Conservation (phyloP, 495 filamentous ascomycete species). For the Trichoderma parareesei region DNA sequence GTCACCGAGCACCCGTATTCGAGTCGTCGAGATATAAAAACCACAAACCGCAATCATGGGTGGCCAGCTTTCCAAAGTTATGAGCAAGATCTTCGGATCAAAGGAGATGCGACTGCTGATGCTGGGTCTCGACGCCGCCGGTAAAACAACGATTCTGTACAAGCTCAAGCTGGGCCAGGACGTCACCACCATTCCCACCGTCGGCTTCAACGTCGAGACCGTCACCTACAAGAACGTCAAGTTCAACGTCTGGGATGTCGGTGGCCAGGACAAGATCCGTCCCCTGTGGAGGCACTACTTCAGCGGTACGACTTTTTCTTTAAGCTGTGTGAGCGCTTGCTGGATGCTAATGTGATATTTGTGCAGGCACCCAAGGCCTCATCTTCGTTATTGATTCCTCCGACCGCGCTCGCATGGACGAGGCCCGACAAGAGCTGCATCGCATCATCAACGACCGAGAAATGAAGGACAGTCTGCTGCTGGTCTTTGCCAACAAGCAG, state of each 20-base stretch:
- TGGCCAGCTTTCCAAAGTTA: constrained; percentile 74
- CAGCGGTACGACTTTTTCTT: constrained; percentile 54
- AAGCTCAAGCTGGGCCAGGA: constrained; percentile 97
- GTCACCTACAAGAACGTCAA: constrained; percentile 98
- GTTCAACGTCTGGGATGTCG: constrained; percentile 99
- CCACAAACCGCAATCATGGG: constrained; percentile 50
- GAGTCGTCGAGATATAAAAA: neutral
- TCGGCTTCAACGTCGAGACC: constrained; percentile 99
- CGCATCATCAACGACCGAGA: constrained; percentile 95
- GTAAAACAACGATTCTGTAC: constrained; percentile 99
- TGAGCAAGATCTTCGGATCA: constrained; percentile 96
- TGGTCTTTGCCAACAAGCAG: constrained; percentile 99
- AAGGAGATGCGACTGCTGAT: constrained; percentile 98
- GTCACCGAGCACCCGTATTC: neutral
- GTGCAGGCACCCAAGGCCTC: constrained; percentile 79
- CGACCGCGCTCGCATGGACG: constrained; percentile 77
- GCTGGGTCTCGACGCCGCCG: constrained; percentile 94
- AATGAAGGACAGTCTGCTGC: constrained; percentile 90
- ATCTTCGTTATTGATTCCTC: constrained; percentile 97
- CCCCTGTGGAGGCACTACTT: constrained; percentile 99
- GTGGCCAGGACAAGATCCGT: constrained; percentile 98
- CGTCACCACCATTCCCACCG: constrained; percentile 97
- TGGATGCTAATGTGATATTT: neutral
- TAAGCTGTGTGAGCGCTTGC: constrained; percentile 6
- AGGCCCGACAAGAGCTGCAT: constrained; percentile 82